Evolutionary conservation across 192 early-diverging fungal genomes (phyloP).

Genomic region (Haplosporangium gracile): DNA sequence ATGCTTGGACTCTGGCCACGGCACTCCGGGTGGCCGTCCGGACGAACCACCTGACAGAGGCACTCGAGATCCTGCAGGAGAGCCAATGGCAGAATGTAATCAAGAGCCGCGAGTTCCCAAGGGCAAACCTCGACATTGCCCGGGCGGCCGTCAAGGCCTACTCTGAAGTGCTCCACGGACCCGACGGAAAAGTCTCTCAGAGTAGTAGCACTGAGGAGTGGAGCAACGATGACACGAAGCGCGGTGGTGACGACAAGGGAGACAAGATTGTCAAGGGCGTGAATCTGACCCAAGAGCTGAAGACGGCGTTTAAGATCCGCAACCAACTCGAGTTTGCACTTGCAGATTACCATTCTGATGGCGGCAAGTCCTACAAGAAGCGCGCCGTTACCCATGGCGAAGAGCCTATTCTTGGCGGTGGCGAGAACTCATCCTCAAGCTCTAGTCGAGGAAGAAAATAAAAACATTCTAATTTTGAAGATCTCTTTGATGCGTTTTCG

Average conservation of each 20-base stretch:
- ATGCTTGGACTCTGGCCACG: constrained; percentile 43
- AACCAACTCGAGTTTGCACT: background rate
- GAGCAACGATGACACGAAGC: background rate
- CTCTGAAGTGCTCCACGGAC: background rate
- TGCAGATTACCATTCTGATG: background rate
- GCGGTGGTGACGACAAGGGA: background rate
- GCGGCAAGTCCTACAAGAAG: background rate
- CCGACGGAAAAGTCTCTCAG: background rate
- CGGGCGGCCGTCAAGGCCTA: background rate
- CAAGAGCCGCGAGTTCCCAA: constrained; percentile 16
- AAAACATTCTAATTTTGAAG: background rate
- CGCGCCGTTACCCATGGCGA: background rate
- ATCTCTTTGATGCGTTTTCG: background rate
- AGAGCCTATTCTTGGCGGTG: background rate
- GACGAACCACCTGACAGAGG: constrained; percentile 39
- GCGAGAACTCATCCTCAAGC: background rate
- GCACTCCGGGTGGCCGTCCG: constrained; percentile 28
- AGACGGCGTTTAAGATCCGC: background rate
- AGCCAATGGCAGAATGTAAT: constrained; percentile 27
- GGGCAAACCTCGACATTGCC: constrained; percentile 38
- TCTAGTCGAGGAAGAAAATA: background rate
- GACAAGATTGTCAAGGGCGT: background rate
- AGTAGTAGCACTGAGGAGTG: background rate
- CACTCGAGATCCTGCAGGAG: constrained; percentile 30
- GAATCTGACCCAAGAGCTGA: background rate